Conservation (phyloP, 208 protist species). For the Naegleria lovaniensis region DNA sequence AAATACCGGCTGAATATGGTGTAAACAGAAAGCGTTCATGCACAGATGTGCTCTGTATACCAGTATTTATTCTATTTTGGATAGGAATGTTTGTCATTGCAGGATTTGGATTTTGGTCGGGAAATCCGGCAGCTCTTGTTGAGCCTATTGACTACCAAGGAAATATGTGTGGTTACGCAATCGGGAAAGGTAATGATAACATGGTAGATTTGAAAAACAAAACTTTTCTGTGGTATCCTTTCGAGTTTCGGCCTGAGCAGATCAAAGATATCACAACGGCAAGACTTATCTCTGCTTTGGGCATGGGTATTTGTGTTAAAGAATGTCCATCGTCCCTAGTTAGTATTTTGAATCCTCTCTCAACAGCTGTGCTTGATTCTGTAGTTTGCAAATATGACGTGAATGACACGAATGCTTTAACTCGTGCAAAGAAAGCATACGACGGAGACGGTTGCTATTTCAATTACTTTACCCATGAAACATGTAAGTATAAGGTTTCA, state of each 20-base stretch:
- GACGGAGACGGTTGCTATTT: neutral
- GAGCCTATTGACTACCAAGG: neutral
- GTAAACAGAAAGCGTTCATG: neutral
- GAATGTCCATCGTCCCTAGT: neutral
- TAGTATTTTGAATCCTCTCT: neutral
- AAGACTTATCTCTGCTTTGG: neutral
- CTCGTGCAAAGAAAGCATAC: neutral
- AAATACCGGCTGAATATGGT: neutral
- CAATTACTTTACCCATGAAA: neutral
- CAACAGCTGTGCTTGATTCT: neutral
- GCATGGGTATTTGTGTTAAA: neutral
- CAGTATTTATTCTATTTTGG: constrained; percentile 51
- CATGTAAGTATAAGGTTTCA: neutral
- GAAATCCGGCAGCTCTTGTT: constrained; percentile 36
- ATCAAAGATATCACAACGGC: neutral
- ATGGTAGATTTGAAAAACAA: neutral
- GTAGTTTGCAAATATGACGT: constrained; percentile 9
- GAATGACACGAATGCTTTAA: neutral
- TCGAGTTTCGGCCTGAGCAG: neutral
- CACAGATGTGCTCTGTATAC: constrained; percentile 45
- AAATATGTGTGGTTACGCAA: constrained; percentile 22
- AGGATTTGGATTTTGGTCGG: constrained; percentile 42
- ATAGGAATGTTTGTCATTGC: constrained; percentile 44
- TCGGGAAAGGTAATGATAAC: constrained; percentile 8
- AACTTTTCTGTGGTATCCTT: neutral